These are phyloP conservation scores for Seiridium cupressi DNA, from an alignment of 2,329 filamentous ascomycete species.

Conservation along the genomic window DNA sequence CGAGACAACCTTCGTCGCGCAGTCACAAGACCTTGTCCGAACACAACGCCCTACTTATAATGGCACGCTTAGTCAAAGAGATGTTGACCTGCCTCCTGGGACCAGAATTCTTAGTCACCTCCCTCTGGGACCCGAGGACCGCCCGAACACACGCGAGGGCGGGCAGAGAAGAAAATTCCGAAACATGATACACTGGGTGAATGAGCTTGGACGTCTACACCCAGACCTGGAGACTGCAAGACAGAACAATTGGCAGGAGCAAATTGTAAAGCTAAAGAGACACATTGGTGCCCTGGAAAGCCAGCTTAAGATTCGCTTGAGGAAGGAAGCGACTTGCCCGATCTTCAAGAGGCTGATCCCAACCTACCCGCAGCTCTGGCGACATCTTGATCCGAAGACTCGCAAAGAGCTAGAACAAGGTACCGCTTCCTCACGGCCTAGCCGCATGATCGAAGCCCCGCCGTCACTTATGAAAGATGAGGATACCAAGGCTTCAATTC, in stretches of 20 bases:
- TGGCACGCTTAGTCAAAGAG: not conserved
- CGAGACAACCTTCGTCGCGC: not conserved
- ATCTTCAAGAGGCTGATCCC: not conserved
- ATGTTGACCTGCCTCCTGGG: not conserved
- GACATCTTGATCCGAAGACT: not conserved
- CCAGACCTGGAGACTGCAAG: not conserved
- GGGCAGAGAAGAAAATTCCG: not conserved
- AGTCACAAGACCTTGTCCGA: not conserved
- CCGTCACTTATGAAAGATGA: not conserved
- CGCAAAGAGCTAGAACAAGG: not conserved
- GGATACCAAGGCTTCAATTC: not conserved
- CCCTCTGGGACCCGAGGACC: not conserved
- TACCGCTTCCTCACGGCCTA: not conserved
- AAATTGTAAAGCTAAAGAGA: not conserved
- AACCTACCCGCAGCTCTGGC: not conserved
- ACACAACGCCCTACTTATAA: not conserved
- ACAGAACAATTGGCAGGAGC: not conserved
- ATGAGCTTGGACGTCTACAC: not conserved
- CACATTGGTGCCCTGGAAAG: not conserved
- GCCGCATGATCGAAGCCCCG: not conserved
- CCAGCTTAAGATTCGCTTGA: not conserved
- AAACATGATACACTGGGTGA: not conserved
- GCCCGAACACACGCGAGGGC: not conserved
- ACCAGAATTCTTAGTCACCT: not conserved
- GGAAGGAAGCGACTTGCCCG: not conserved